Evolutionary conservation across 2,329 filamentous ascomycete species (phyloP).

Genomic region (Intubia oerlemansii): DNA sequence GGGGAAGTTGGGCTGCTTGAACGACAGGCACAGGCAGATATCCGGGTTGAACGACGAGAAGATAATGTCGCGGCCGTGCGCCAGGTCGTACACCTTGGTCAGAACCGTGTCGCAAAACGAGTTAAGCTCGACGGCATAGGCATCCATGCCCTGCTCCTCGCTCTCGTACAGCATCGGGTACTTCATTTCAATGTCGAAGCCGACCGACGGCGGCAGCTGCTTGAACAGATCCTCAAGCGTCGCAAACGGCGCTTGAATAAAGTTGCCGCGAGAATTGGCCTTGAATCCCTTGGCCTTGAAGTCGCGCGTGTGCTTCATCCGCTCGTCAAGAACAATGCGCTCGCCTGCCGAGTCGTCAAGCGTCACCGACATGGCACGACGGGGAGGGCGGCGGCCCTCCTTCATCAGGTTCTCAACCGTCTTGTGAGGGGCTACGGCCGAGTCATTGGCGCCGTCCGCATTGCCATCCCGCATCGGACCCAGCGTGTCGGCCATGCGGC

Average conservation of each 20-base stretch:
- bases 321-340: slow-evolving; percentile 36
- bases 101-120: slow-evolving; percentile 91
- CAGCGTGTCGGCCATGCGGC: too few species aligned
- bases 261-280: slow-evolving; percentile 79
- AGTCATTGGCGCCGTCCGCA: not conserved
- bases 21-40: slow-evolving; percentile 79
- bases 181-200: slow-evolving; percentile 96
- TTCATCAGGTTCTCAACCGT: too few species aligned
- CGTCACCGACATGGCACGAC: slow-evolving; percentile 34
- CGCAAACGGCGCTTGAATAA: slow-evolving; percentile 89
- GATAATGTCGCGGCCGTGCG: slow-evolving; percentile 69
- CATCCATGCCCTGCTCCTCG: slow-evolving; percentile 91
- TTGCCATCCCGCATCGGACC: too few species aligned
- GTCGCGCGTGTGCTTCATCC: slow-evolving; percentile 92
- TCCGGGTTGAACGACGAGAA: slow-evolving; percentile 97
- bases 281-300: slow-evolving; percentile 94
- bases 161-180: slow-evolving; percentile 96
- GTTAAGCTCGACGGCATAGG: slow-evolving; percentile 87
- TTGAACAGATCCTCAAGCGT: slow-evolving; percentile 86
- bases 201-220: slow-evolving; percentile 59
- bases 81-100: slow-evolving; percentile 70
- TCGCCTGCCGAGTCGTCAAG: slow-evolving; percentile 12
- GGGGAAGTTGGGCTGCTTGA: slow-evolving; percentile 94
- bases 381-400: slow-evolving; percentile 10
- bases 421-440: too few species aligned